These are phyloP conservation scores for Lathyrus tuberosus DNA, from an alignment of 306 rosid genomes.

Conservation along the genomic window DNA sequence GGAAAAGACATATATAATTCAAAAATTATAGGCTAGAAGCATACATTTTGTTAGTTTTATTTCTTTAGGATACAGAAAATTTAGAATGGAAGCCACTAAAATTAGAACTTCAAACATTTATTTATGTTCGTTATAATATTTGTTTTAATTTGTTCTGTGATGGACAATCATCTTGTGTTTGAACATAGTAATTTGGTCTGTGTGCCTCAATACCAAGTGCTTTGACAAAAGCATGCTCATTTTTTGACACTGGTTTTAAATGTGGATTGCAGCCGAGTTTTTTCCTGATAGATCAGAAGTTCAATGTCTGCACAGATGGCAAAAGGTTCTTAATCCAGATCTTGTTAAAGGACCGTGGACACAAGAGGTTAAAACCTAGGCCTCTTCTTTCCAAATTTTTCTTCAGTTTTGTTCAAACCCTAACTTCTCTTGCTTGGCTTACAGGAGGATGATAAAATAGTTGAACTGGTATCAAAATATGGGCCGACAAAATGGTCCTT, in stretches of 20 bases:
- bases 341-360: conserved; percentile 99
- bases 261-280: conserved; percentile 80
- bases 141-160: conserved; percentile 5
- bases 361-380: conserved; percentile 67
- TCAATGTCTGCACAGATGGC: conserved; percentile 99
- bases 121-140: conserved; percentile 3
- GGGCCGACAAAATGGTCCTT: conserved; percentile 98
- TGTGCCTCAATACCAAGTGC: conserved; percentile 11
- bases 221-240: conserved; percentile 34
- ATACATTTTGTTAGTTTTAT: conserved; percentile 10
- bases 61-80: conserved; percentile 10
- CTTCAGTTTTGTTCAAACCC: conserved; percentile 28
- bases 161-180: conserved; percentile 3
- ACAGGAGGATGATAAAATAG: conserved; percentile 93
- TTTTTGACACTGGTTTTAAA: conserved; percentile 36
- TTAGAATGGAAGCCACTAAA: background rate
- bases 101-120: background rate
- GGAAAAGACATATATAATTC: conserved; percentile 13
- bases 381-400: conserved; percentile 12
- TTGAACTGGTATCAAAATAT: conserved; percentile 73
- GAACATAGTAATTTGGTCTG: conserved; percentile 27
- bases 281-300: conserved; percentile 95
- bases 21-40: conserved; percentile 3
- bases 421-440: conserved; percentile 39
- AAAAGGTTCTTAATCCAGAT: conserved; percentile 97